Evolutionary conservation across 768 basidiomycete species (phyloP), one percentile per base, ranked within the genome.

Genomic region (Pholiota molesta): DNA sequence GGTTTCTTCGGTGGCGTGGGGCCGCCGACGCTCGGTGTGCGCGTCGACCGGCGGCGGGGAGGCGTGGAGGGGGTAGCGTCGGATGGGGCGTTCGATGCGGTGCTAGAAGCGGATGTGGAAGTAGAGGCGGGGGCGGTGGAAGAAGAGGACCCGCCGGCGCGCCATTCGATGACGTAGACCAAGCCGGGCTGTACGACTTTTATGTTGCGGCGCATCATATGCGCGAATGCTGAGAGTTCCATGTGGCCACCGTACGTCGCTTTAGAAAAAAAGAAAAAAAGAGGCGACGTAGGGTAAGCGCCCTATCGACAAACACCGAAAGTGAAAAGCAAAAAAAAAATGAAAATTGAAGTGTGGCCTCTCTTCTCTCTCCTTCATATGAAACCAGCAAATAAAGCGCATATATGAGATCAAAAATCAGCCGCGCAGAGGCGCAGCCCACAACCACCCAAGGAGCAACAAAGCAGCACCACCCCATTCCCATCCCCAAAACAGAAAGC

Each of bases 171-270:
- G 62, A 95, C 89, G 74, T 95, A 95, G 28, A 95, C 91, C 35
- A 97, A 81, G 1, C 92, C 93, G 0, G 95, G 95, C 70, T 97
- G 95, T 56, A 96, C 85, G 61, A 97, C 94, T 78, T 97, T 97
- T 73, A 97, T 90, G 69, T 94, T 84, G 31, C 89, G 81, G 58
- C 79, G 78, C 53, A 82, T 83, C 78, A 94, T 84, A 67, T 95
- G 92, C 3, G 95, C 89, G 72, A 95, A 97, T 0, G 94, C 94
- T 17, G 90, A 91, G n/a, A 97, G 81, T 73, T 97, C 95, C 69
- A 97, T 85, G 74, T 97, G 94, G 1, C 94, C 94, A 44, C 95
- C 95, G 63, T 96, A 97, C 1, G 95, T 96, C 29, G 86, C 92
- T 90, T 57, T 33, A 39, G 23, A 17, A 37, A 55, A 44, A 53